Evolutionary conservation across 768 basidiomycete genomes (phyloP).

Genomic region (Russula sp.): DNA sequence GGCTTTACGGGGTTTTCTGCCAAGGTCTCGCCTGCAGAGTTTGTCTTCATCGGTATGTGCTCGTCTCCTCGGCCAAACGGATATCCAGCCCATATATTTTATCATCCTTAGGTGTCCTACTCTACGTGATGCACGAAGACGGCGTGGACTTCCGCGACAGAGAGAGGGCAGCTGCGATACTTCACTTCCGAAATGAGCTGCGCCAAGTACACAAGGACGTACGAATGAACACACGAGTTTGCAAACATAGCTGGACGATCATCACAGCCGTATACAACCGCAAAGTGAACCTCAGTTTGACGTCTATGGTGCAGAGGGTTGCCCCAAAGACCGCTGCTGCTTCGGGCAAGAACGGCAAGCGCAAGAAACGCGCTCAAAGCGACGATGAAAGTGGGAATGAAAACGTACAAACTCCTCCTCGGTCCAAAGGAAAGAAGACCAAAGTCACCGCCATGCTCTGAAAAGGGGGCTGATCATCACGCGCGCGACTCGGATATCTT

Average conservation of each 20-base stretch:
- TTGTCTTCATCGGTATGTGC: slow-evolving; percentile 72
- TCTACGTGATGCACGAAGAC: slow-evolving; percentile 51
- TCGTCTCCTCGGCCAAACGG: neutral
- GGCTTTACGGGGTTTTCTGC: slow-evolving; percentile 43
- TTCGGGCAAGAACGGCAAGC: slow-evolving; percentile 32
- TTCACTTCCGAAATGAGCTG: slow-evolving; percentile 54
- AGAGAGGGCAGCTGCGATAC: slow-evolving; percentile 54
- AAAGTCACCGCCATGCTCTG: slow-evolving; percentile 4
- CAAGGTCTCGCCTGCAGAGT: slow-evolving; percentile 69
- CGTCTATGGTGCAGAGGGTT: slow-evolving; percentile 10
- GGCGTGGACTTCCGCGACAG: slow-evolving; percentile 37
- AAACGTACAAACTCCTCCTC: neutral
- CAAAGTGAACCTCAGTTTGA: slow-evolving; percentile 29
- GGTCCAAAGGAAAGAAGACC: slow-evolving; percentile 12
- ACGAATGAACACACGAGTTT: slow-evolving; percentile 56
- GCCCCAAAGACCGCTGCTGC: slow-evolving; percentile 13
- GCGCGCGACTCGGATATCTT: neutral
- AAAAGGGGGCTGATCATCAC: slow-evolving; percentile 1
- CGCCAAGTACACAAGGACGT: slow-evolving; percentile 60
- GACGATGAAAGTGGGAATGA: slow-evolving; percentile 34
- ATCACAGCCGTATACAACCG: slow-evolving; percentile 43
- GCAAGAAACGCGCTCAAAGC: slow-evolving; percentile 37
- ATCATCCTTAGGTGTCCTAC: slow-evolving; percentile 55
- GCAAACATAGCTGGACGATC: slow-evolving; percentile 56
- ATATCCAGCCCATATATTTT: neutral